These are phyloP conservation scores for Phaffia tasmanica DNA, from an alignment of 768 basidiomycete species.

Conservation along the genomic window DNA sequence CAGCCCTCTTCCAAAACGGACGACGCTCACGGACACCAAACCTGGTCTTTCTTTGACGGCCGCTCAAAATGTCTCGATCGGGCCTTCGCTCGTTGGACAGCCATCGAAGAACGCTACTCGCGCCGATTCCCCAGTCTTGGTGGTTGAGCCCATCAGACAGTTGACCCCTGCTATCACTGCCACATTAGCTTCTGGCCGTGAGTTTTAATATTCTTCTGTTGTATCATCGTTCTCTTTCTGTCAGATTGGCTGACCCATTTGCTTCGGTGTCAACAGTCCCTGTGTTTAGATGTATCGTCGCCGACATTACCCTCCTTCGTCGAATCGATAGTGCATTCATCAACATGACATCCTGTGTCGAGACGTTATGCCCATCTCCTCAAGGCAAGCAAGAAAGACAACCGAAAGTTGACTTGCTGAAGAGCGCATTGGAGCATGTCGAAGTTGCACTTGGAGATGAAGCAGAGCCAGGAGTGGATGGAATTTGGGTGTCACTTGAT, in stretches of 20 bases:
- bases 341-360: slow-evolving; percentile 6
- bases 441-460: slow-evolving; percentile 1
- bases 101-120: no score
- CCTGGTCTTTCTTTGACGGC: no score
- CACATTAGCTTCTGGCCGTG: slow-evolving; percentile 9
- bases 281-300: slow-evolving; percentile 9
- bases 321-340: slow-evolving; percentile 15
- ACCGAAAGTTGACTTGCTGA: slow-evolving; percentile 6
- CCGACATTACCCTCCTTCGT: slow-evolving; percentile 7
- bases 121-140: neutral
- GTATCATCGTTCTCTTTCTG: neutral
- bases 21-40: neutral
- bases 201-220: neutral
- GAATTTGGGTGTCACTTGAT: slow-evolving; percentile 16
- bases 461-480: slow-evolving; percentile 9
- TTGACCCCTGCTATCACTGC: slow-evolving; percentile 9
- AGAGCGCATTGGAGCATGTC: neutral
- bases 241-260: neutral
- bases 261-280: neutral
- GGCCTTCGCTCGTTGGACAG: no score
- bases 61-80: no score
- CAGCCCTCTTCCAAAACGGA: neutral
- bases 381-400: neutral
- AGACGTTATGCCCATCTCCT: neutral
- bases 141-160: neutral